These are phyloP conservation scores for Colletotrichum higginsianum DNA, from an alignment of 2,329 filamentous ascomycete genomes.

Conservation along the genomic window DNA sequence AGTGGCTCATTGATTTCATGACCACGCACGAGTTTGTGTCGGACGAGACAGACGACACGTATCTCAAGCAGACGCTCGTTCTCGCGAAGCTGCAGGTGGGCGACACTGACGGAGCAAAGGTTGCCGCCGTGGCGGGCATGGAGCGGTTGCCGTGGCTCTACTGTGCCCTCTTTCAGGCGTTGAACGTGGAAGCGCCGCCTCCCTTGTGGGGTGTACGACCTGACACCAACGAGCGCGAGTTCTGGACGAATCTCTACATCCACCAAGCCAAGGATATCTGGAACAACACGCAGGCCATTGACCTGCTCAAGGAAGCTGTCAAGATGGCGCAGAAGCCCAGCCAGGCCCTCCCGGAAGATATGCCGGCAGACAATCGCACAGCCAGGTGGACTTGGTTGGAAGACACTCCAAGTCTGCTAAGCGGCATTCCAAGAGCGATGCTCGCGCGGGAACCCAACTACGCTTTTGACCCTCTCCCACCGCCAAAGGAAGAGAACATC, in stretches of 20 bases:
- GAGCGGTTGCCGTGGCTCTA: conserved; percentile 87
- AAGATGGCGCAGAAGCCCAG: conserved; percentile 65
- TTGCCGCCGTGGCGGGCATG: conserved; percentile 77
- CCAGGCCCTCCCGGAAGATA: conserved; percentile 57
- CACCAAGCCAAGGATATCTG: conserved; percentile 85
- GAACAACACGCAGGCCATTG: conserved; percentile 81
- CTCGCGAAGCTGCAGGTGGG: conserved; percentile 82
- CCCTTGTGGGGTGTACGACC: conserved; percentile 86
- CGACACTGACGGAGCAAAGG: conserved; percentile 72
- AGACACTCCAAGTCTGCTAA: conserved; percentile 79
- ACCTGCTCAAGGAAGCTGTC: conserved; percentile 79
- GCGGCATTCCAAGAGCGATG: conserved; percentile 76
- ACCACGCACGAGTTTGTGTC: conserved; percentile 61
- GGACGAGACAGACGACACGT: conserved; percentile 65
- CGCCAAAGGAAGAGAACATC: conserved; percentile 68
- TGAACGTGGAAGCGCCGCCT: conserved; percentile 84
- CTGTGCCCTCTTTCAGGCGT: conserved; percentile 81
- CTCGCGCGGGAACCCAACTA: conserved; percentile 77
- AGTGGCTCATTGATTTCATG: conserved; percentile 81
- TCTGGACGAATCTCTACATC: conserved; percentile 84
- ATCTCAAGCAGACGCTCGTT: conserved; percentile 82
- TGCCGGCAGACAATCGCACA: conserved; percentile 62
- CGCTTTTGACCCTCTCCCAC: conserved; percentile 87
- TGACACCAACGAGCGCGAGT: conserved; percentile 71
- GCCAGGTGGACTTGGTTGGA: conserved; percentile 86